A percentile compares a stretch with the other conserved stretches of the same genome.
Conservation (phyloP, 495 filamentous ascomycete species). For the Penicillium lagena region DNA sequence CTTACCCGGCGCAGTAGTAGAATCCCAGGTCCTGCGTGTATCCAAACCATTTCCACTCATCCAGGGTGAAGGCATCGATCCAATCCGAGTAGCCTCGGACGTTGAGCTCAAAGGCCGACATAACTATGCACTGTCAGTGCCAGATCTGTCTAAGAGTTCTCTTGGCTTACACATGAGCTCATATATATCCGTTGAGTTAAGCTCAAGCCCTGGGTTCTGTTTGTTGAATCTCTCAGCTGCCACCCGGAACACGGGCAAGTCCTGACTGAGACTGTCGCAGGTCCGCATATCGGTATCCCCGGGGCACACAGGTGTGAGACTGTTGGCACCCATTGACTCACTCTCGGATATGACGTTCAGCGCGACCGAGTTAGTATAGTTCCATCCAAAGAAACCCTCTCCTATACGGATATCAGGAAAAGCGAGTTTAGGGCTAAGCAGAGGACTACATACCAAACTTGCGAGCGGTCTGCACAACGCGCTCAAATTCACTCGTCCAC, state of each 20-base stretch:
- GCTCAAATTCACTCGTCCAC: conserved; percentile 41
- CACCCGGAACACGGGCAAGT: conserved; percentile 9
- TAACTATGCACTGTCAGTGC: conserved; percentile 4
- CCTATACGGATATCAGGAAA: too few relatives aligned
- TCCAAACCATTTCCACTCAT: conserved; percentile 46
- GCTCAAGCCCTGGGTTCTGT: conserved; percentile 14
- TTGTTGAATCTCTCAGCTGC: conserved; percentile 19
- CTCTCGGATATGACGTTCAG: conserved; percentile 45
- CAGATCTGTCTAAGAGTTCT: not conserved
- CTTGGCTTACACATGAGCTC: conserved; percentile 15
- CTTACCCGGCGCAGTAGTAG: conserved; percentile 46
- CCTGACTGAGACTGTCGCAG: conserved; percentile 2
- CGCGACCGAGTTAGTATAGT: conserved; percentile 24
- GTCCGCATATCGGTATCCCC: conserved; percentile 1
- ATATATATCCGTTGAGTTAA: conserved; percentile 13
- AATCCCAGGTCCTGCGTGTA: conserved; percentile 47
- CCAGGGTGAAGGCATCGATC: conserved; percentile 46
- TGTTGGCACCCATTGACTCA: conserved; percentile 37
- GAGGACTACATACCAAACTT: conserved; percentile 28
- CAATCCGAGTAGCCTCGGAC: conserved; percentile 40
- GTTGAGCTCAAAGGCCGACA: conserved; percentile 50
- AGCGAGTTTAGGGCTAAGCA: too few relatives aligned
- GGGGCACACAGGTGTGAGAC: conserved; percentile 38
- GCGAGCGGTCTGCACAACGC: conserved; percentile 47
- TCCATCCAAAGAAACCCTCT: conserved; percentile 47